Evolutionary conservation across 192 early-diverging fungal species (phyloP).

Genomic region (Linnemannia zychae): DNA sequence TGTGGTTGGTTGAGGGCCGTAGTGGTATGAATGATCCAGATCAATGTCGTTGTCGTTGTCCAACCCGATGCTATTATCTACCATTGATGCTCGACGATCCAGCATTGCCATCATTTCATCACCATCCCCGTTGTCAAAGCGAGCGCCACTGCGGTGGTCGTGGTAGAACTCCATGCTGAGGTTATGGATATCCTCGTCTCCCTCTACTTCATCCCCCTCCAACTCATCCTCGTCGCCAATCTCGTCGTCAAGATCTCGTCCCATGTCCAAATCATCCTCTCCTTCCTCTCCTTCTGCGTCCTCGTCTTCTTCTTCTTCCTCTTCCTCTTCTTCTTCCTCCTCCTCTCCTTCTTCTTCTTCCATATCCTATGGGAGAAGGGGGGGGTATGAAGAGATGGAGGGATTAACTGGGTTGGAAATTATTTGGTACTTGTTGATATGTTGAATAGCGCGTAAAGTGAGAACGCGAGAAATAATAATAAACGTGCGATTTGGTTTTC

Average conservation of each 20-base stretch:
- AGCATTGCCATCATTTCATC: not conserved
- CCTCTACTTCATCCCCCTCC: slow-evolving; percentile 27
- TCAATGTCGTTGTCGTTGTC: not conserved
- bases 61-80: too few relatives aligned
- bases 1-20: not conserved
- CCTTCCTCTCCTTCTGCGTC: slow-evolving; percentile 13
- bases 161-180: not conserved
- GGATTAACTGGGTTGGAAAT: not conserved
- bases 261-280: slow-evolving; percentile 15
- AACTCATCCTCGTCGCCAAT: not conserved
- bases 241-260: slow-evolving; percentile 34
- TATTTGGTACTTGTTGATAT: not conserved
- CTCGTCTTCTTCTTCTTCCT: slow-evolving; percentile 6
- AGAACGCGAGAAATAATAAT: not conserved
- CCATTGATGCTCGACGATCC: not conserved
- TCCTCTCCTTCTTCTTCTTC: slow-evolving; percentile 25
- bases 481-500: not conserved
- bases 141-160: too few relatives aligned
- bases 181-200: slow-evolving; percentile 1
- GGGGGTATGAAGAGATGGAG: too few relatives aligned
- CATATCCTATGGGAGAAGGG: slow-evolving; percentile 1
- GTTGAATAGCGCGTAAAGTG: not conserved
- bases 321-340: slow-evolving; percentile 18
- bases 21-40: not conserved
- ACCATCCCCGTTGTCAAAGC: not conserved